Conservation (phyloP, 352 stramenopile species). For the Plasmopara halstedii region DNA sequence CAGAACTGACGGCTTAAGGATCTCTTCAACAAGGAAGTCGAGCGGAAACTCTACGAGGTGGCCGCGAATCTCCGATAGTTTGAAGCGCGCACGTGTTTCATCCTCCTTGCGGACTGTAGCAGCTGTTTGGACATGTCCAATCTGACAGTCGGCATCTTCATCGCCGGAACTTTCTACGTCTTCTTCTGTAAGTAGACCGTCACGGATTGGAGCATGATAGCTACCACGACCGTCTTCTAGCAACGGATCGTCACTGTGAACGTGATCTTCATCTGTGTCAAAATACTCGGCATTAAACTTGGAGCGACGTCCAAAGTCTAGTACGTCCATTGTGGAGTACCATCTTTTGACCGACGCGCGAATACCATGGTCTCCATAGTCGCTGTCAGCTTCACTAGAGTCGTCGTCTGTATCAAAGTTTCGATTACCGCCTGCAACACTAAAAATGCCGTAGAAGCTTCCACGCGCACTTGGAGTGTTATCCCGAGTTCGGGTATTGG, state of each 20-base stretch:
- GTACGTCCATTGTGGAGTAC: slow-evolving; percentile 59
- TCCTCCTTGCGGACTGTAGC: slow-evolving; percentile 75
- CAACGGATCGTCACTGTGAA: slow-evolving; percentile 46
- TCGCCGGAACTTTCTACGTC: slow-evolving; percentile 6
- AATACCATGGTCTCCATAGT: slow-evolving; percentile 43
- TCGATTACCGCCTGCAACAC: slow-evolving; percentile 14
- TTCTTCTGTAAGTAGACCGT: slow-evolving; percentile 25
- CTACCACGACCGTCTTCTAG: slow-evolving; percentile 50
- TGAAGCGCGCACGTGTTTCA: slow-evolving; percentile 54
- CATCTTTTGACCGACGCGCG: slow-evolving; percentile 61
- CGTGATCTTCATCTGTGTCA: slow-evolving; percentile 41
- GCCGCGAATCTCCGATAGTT: slow-evolving; percentile 76
- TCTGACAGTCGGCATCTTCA: slow-evolving; percentile 68
- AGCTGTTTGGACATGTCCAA: slow-evolving; percentile 75
- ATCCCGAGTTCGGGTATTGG: slow-evolving; percentile 5
- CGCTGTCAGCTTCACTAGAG: slow-evolving; percentile 34
- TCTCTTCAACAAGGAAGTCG: slow-evolving; percentile 79
- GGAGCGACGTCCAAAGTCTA: slow-evolving; percentile 67
- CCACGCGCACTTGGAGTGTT: slow-evolving; percentile 26
- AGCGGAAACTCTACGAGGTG: slow-evolving; percentile 82
- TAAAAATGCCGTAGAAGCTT: slow-evolving; percentile 29
- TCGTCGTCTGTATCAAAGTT: slow-evolving; percentile 26
- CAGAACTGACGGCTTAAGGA: slow-evolving; percentile 76
- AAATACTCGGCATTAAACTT: slow-evolving; percentile 79
- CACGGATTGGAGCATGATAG: slow-evolving; percentile 24